Percentiles rank a stretch among this genome's conserved stretches.
Conservation (phyloP, 2,329 filamentous ascomycete genomes). For the Apiospora pterosperma region DNA sequence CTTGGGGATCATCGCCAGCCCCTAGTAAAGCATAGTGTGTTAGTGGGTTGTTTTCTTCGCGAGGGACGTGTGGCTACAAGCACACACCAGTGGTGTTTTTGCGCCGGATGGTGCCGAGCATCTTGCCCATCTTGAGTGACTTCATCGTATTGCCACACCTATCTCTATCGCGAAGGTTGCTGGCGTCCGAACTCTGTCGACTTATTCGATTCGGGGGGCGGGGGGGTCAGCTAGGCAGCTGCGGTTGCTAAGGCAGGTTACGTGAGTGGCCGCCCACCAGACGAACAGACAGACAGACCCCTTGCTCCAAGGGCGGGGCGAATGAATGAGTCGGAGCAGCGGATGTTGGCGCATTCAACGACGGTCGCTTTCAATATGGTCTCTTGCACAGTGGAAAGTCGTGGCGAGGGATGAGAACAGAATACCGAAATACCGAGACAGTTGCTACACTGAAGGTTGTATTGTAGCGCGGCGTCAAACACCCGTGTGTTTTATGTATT, state of each 20-base stretch:
- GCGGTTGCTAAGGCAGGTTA: background rate
- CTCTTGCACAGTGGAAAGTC: background rate
- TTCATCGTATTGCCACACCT: slow-evolving; percentile 31
- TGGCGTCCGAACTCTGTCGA: background rate
- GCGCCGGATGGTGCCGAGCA: slow-evolving; percentile 53
- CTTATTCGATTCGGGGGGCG: background rate
- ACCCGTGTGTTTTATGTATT: background rate
- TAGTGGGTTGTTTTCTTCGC: background rate
- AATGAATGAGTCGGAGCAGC: background rate
- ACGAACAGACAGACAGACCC: background rate
- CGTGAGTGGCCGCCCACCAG: background rate
- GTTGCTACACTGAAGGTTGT: background rate
- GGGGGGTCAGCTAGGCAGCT: background rate
- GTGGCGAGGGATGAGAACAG: background rate
- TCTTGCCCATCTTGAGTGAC: slow-evolving; percentile 52
- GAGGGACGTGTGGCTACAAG: background rate
- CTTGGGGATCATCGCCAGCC: slow-evolving; percentile 7
- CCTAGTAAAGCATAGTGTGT: slow-evolving; percentile 7
- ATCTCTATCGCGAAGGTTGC: background rate
- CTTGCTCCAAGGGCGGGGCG: background rate
- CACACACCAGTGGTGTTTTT: slow-evolving; percentile 33
- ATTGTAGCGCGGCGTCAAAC: background rate
- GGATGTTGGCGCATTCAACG: background rate
- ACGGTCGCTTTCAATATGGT: background rate
- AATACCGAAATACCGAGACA: background rate